Conservation (phyloP, 2,329 filamentous ascomycete genomes). For the Thelonectria rubi region DNA sequence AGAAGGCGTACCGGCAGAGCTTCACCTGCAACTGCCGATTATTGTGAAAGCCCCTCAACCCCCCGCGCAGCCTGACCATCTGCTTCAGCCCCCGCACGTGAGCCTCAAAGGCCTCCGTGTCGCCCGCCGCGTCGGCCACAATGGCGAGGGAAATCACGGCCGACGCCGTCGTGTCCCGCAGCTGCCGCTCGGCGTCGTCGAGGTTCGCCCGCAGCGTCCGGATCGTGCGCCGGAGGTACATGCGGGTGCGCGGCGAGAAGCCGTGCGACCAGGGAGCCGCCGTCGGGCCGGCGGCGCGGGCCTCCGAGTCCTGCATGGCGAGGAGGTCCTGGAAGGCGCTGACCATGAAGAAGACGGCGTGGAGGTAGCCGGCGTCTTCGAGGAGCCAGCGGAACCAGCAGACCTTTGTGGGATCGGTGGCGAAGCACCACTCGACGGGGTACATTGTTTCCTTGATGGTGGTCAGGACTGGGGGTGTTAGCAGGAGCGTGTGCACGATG, state of each 20-base stretch:
- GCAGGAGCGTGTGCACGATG: background rate
- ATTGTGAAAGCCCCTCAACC: conserved; percentile 33
- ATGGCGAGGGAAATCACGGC: conserved; percentile 36
- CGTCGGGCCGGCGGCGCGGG: background rate
- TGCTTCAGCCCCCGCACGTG: conserved; percentile 37
- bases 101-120: conserved; percentile 28
- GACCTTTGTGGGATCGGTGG: conserved; percentile 31
- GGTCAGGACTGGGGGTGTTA: conserved; percentile 35
- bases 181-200: conserved; percentile 22
- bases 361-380: conserved; percentile 39
- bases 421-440: conserved; percentile 43
- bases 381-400: conserved; percentile 45
- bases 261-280: background rate
- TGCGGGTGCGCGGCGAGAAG: conserved; percentile 28
- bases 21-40: conserved; percentile 43
- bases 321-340: conserved; percentile 35
- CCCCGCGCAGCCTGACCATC: conserved; percentile 42
- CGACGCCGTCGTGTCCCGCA: conserved; percentile 34
- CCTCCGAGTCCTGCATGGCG: background rate
- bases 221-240: conserved; percentile 32
- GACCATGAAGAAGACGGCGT: conserved; percentile 40
- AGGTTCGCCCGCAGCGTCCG: conserved; percentile 30
- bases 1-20: conserved; percentile 38
- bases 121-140: conserved; percentile 36
- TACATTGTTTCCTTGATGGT: conserved; percentile 43